Evolutionary conservation across 352 stramenopile species (phyloP).

Genomic region (Globisporangium nodosum): DNA sequence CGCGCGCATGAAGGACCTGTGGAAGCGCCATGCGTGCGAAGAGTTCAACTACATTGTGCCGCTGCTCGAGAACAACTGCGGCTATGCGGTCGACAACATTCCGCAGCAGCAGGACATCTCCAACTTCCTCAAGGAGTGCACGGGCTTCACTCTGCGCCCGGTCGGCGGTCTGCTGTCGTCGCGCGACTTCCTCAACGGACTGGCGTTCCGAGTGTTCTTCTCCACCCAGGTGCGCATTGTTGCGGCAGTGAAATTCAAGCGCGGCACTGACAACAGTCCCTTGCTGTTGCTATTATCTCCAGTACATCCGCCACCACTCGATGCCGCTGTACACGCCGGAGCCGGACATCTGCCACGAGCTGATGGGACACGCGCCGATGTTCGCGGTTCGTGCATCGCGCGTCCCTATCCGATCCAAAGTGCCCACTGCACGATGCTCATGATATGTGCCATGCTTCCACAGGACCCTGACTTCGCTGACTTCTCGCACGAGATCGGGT

Average conservation of each 20-base stretch:
- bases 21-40: slow-evolving; percentile 93
- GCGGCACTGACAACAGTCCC: background rate
- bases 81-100: slow-evolving; percentile 92
- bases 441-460: background rate
- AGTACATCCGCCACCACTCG: slow-evolving; percentile 95
- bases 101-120: slow-evolving; percentile 94
- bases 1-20: slow-evolving; percentile 92
- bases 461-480: slow-evolving; percentile 96
- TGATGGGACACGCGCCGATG: slow-evolving; percentile 95
- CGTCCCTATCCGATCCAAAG: background rate
- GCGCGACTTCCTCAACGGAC: slow-evolving; percentile 96
- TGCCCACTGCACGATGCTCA: background rate
- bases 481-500: slow-evolving; percentile 95
- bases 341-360: slow-evolving; percentile 97
- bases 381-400: slow-evolving; percentile 73
- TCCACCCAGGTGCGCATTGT: slow-evolving; percentile 79
- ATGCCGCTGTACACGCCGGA: slow-evolving; percentile 97
- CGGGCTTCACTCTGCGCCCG: slow-evolving; percentile 89
- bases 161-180: slow-evolving; percentile 95
- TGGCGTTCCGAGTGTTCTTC: slow-evolving; percentile 98
- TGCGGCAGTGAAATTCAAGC: background rate
- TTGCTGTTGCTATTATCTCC: background rate
- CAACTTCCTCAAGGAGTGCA: slow-evolving; percentile 92
- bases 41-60: slow-evolving; percentile 96
- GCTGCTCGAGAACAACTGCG: slow-evolving; percentile 93